These are phyloP conservation scores for Kazachstania bromeliacearum DNA, from an alignment of 805 yeast species.

Conservation along the genomic window DNA sequence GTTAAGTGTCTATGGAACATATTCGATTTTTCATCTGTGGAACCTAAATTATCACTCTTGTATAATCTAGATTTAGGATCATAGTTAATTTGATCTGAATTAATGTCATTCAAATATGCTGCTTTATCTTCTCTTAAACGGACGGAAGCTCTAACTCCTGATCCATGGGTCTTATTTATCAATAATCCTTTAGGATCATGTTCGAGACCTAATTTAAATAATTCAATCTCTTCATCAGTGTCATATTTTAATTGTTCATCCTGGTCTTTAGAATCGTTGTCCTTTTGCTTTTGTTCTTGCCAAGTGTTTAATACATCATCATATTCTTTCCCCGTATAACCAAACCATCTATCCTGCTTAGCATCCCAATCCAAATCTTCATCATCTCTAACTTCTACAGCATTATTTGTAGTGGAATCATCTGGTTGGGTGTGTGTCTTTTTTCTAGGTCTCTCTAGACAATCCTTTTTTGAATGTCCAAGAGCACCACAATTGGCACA, in stretches of 20 bases:
- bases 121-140: slow-evolving; percentile 73
- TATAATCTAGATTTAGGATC: slow-evolving; percentile 45
- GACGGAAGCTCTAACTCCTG: slow-evolving; percentile 22
- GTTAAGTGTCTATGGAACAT: slow-evolving; percentile 46
- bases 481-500: slow-evolving; percentile 54
- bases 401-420: slow-evolving; percentile 22
- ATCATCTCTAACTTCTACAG: slow-evolving; percentile 13
- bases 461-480: slow-evolving; percentile 43
- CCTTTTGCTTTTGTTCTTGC: slow-evolving; percentile 19
- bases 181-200: slow-evolving; percentile 16
- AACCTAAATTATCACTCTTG: slow-evolving; percentile 28
- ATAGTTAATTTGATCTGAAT: slow-evolving; percentile 37
- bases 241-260: slow-evolving; percentile 23
- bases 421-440: slow-evolving; percentile 12
- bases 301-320: slow-evolving; percentile 40
- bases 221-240: slow-evolving; percentile 37
- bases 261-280: slow-evolving; percentile 9
- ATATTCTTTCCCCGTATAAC: slow-evolving; percentile 59
- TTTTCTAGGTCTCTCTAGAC: slow-evolving; percentile 48
- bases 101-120: slow-evolving; percentile 46
- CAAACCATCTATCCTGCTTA: slow-evolving; percentile 75
- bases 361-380: slow-evolving; percentile 45
- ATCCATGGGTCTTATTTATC: slow-evolving; percentile 3
- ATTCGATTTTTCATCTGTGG: slow-evolving; percentile 31
- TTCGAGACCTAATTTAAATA: slow-evolving; percentile 33